Evolutionary conservation across 2,329 filamentous ascomycete species (phyloP).

Genomic region (Cladosporium sphaerospermum): DNA sequence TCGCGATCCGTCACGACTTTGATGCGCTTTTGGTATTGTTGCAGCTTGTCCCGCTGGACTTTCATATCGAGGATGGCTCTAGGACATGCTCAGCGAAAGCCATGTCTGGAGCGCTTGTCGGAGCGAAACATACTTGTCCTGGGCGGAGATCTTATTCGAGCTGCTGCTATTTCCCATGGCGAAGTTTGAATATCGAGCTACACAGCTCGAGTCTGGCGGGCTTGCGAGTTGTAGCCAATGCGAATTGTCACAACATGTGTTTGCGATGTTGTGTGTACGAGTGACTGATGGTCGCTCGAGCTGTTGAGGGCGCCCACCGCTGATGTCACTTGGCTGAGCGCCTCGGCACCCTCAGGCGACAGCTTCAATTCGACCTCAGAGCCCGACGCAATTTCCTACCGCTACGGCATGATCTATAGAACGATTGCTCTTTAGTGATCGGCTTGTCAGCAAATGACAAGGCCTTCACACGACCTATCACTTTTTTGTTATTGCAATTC

Average conservation of each 20-base stretch:
- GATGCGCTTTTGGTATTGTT: conserved; percentile 91
- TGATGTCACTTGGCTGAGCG: conserved; percentile 8
- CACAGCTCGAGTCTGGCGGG: background rate
- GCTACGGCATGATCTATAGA: no score
- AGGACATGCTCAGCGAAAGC: conserved; percentile 16
- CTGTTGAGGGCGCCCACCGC: background rate
- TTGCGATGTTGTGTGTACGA: no score
- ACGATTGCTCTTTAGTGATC: no score
- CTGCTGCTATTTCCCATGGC: conserved; percentile 59
- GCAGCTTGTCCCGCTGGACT: conserved; percentile 92
- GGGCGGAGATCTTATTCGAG: conserved; percentile 61
- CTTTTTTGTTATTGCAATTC: no score
- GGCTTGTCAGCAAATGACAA: no score
- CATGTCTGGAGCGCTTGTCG: conserved; percentile 9
- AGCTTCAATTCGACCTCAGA: no score
- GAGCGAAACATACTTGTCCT: conserved; percentile 65
- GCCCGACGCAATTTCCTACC: no score
- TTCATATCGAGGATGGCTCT: conserved; percentile 98
- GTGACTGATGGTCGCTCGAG: background rate
- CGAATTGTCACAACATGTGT: no score
- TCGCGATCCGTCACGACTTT: conserved; percentile 79
- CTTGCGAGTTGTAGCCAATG: no score
- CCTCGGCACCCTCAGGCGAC: conserved; percentile 2
- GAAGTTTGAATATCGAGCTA: background rate
- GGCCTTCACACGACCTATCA: no score